These are phyloP conservation scores for Platanthera zijinensis DNA, from an alignment of 106 monocot genomes.

Conservation along the genomic window DNA sequence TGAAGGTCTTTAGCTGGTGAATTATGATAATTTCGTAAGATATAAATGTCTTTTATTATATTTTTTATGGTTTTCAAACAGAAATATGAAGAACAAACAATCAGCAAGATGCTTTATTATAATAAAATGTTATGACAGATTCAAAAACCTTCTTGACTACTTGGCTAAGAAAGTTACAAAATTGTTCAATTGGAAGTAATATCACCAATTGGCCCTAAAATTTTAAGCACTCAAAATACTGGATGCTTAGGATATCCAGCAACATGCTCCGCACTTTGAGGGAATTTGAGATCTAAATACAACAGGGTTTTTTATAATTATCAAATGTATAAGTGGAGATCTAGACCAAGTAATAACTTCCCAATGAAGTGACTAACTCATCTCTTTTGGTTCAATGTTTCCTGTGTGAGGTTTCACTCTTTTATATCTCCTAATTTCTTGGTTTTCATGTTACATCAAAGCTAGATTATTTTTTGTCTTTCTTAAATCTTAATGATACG, in stretches of 20 bases:
- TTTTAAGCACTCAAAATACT: neutral
- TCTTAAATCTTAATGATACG: neutral
- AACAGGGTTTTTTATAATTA: neutral
- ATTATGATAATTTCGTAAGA: neutral
- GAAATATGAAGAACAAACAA: neutral
- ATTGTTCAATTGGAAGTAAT: neutral
- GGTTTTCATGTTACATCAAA: neutral
- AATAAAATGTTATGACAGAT: neutral
- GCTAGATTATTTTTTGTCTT: neutral
- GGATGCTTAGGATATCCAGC: neutral
- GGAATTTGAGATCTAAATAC: neutral
- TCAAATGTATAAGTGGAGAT: neutral
- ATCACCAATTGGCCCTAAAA: neutral
- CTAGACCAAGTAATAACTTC: neutral
- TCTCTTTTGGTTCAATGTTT: neutral
- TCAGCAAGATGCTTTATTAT: neutral
- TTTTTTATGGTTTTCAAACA: neutral
- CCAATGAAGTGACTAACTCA: neutral
- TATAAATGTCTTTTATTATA: neutral
- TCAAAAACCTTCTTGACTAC: neutral
- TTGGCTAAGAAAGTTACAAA: neutral
- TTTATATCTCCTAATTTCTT: neutral
- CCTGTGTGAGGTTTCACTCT: neutral
- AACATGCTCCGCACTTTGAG: neutral
- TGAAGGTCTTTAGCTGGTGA: conserved; percentile 16